Conservation (phyloP, 371 early-diverging fungal species). For the Mucor irregularis region DNA sequence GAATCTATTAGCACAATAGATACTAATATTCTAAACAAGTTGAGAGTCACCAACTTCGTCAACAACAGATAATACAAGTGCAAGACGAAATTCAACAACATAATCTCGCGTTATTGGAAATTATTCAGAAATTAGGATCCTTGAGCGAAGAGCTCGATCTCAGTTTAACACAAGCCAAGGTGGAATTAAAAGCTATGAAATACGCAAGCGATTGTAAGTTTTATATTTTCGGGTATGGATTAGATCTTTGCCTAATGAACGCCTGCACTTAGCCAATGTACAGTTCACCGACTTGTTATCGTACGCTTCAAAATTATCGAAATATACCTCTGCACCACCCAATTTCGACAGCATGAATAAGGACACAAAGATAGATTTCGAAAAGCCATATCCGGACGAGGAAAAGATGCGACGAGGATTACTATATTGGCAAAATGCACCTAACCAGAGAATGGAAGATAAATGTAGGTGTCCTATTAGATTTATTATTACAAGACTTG, state of each 20-base stretch:
- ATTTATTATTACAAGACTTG: too few species aligned
- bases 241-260: neutral
- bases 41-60: conserved; percentile 48
- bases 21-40: conserved; percentile 19
- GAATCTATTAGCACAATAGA: too few species aligned
- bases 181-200: conserved; percentile 35
- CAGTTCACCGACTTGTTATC: conserved; percentile 50
- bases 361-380: conserved; percentile 46
- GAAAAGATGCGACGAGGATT: conserved; percentile 49
- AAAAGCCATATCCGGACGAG: conserved; percentile 58
- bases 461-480: conserved; percentile 21
- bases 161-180: conserved; percentile 31
- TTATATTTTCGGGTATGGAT: too few species aligned
- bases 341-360: conserved; percentile 42
- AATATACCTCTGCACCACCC: conserved; percentile 53
- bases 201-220: conserved; percentile 39
- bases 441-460: conserved; percentile 32
- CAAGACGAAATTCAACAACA: conserved; percentile 49
- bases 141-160: conserved; percentile 34
- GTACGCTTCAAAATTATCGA: conserved; percentile 51
- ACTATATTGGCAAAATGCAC: conserved; percentile 46
- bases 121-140: conserved; percentile 37
- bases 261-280: conserved; percentile 34
- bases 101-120: conserved; percentile 31
- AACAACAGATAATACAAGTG: conserved; percentile 41